Conservation (phyloP, 257 asterid genomes). For the Petunia axillaris region DNA sequence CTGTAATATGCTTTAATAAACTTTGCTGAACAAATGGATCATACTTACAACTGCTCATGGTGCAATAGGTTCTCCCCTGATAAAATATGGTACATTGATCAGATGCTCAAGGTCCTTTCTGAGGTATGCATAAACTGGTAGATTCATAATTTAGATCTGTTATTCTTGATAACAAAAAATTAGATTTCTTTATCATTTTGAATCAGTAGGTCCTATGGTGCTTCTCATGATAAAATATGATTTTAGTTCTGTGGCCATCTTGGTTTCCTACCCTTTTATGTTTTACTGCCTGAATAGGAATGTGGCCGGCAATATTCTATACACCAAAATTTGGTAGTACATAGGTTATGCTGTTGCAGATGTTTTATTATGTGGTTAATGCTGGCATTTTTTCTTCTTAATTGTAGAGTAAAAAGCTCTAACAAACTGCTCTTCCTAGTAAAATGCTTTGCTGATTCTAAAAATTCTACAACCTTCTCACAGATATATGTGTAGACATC, state of each 20-base stretch:
- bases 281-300: constrained; percentile 1
- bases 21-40: background rate
- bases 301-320: background rate
- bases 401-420: background rate
- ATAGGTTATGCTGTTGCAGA: background rate
- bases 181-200: background rate
- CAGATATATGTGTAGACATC: background rate
- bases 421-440: background rate
- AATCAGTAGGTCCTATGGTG: background rate
- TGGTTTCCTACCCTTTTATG: background rate
- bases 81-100: constrained; percentile 92
- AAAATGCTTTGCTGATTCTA: background rate
- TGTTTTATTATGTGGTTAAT: background rate
- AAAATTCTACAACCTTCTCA: background rate
- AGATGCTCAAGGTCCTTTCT: constrained; percentile 91
- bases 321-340: background rate
- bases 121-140: constrained; percentile 56
- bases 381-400: background rate
- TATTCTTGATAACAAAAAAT: background rate
- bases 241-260: constrained; percentile 2
- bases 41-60: constrained; percentile 26
- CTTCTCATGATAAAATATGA: background rate
- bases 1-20: background rate
- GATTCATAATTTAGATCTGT: constrained; percentile 5
- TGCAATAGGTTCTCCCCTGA: constrained; percentile 83